These are phyloP conservation scores for Suillus subalutaceus DNA, from an alignment of 768 basidiomycete genomes.

Conservation along the genomic window DNA sequence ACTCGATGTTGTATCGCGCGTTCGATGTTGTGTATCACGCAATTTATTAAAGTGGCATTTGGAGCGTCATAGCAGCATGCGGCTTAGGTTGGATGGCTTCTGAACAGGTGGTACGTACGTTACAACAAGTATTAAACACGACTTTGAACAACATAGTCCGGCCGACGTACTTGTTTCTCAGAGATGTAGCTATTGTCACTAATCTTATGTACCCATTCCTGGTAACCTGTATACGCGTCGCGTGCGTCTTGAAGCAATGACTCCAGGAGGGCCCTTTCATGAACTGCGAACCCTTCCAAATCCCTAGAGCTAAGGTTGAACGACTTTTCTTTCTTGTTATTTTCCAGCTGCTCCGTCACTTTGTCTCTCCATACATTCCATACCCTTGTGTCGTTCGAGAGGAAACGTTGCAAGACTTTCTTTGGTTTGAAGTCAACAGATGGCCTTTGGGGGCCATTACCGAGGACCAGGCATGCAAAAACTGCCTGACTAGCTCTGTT, in stretches of 20 bases:
- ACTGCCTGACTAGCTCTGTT: constrained; percentile 19
- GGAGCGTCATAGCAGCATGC: background rate
- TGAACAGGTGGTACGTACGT: background rate
- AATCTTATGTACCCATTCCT: background rate
- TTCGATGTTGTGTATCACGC: too few relatives aligned
- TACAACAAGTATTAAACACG: background rate
- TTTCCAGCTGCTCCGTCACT: constrained; percentile 21
- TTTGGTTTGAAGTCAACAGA: constrained; percentile 11
- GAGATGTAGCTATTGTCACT: background rate
- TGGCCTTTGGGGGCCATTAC: constrained; percentile 11
- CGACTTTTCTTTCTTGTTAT: constrained; percentile 12
- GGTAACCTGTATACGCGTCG: background rate
- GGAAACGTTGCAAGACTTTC: constrained; percentile 16
- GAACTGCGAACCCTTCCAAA: background rate
- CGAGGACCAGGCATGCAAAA: constrained; percentile 27
- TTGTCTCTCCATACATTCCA: constrained; percentile 32
- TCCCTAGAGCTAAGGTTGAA: background rate
- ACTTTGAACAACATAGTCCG: background rate
- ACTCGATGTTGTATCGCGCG: too few relatives aligned
- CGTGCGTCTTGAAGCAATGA: constrained; percentile 1
- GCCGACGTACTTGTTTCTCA: background rate
- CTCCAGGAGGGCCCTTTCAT: background rate
- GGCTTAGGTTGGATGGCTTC: background rate
- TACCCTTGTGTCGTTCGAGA: constrained; percentile 32
- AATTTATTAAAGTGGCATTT: too few relatives aligned